Conservation (phyloP, 2,329 filamentous ascomycete species). For the Pyrenochaeta sp. region DNA sequence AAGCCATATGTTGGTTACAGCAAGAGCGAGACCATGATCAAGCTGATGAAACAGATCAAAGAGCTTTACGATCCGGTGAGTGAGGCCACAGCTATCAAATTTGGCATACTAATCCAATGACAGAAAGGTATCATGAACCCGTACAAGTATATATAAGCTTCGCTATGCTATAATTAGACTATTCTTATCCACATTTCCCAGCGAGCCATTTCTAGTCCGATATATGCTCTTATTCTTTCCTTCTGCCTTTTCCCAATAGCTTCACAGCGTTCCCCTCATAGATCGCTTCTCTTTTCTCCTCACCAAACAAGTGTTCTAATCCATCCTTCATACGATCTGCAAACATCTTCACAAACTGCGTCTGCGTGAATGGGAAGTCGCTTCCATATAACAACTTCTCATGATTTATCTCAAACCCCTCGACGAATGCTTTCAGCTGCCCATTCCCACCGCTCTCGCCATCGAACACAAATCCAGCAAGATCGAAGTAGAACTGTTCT, state of each 20-base stretch:
- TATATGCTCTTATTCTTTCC: not conserved
- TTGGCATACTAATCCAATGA: constrained; percentile 17
- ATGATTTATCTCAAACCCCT: constrained; percentile 48
- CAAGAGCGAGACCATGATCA: constrained; percentile 84
- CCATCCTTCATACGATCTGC: constrained; percentile 54
- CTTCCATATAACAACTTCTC: constrained; percentile 62
- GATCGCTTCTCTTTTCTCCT: constrained; percentile 46
- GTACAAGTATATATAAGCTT: constrained; percentile 83
- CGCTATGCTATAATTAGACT: constrained; percentile 3
- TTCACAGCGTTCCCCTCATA: constrained; percentile 52
- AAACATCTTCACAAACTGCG: constrained; percentile 48
- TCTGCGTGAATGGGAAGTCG: constrained; percentile 62
- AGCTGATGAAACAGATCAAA: constrained; percentile 95
- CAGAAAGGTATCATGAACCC: constrained; percentile 99
- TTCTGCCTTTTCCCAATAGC: constrained; percentile 30
- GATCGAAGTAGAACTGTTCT: constrained; percentile 61
- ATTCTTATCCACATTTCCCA: not conserved
- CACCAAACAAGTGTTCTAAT: constrained; percentile 48
- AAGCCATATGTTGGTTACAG: constrained; percentile 96
- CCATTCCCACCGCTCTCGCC: constrained; percentile 45
- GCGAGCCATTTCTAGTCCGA: no score
- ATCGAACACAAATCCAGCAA: constrained; percentile 61
- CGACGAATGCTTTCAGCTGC: constrained; percentile 59
- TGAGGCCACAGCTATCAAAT: not conserved
- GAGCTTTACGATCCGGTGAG: constrained; percentile 91